Evolutionary conservation across 768 basidiomycete genomes (phyloP), one percentile per base, ranked within the genome.

Genomic region (Artomyces pyxidatus): DNA sequence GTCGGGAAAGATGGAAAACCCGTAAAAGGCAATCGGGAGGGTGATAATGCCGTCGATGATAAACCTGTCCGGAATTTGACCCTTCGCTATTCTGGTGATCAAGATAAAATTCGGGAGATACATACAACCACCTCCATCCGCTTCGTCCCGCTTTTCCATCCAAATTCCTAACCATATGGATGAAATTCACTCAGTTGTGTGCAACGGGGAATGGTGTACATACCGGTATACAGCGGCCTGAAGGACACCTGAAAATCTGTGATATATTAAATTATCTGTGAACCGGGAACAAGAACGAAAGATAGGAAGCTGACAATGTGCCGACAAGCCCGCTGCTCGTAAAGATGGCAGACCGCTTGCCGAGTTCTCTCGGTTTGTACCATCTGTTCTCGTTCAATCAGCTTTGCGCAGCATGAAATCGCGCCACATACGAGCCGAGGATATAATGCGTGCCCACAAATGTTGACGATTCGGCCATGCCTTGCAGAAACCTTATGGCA

Each of bases 381-480:
- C 83, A 86, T 14, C 81, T 81, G 38, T 10, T 37, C 27, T 52
- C 29, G 48, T 44, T 49, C 32, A 4, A 42, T 17, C 26, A 29
- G 19, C 21, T n/a, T 10, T 7, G 12, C 14, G 9, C 25, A 55
- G n/a, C n/a, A 21, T 17, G 10, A 41, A 4, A 19, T 30, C 22
- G 19, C 7, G 45, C n/a, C 1, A 72, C 80, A 50, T 58, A 84
- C 83, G 80, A 80, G 54, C 85, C 83, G 16, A 86, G 76, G 53
- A 85, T 69, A 58, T 83, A 83, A 54, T 83, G 83, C 14, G 81
- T 80, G 29, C 85, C 85, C 23, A 82, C 82, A 61, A 88, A 88
- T 1, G 84, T 88, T 7, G 83, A 85, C 0, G 83, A 76, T 63
- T 88, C 85, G 6, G 79, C 76, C 49, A 85, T 68, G 21, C 81